These are phyloP conservation scores for Helotiales sp. DNA, from an alignment of 2,329 filamentous ascomycete genomes.

Conservation along the genomic window DNA sequence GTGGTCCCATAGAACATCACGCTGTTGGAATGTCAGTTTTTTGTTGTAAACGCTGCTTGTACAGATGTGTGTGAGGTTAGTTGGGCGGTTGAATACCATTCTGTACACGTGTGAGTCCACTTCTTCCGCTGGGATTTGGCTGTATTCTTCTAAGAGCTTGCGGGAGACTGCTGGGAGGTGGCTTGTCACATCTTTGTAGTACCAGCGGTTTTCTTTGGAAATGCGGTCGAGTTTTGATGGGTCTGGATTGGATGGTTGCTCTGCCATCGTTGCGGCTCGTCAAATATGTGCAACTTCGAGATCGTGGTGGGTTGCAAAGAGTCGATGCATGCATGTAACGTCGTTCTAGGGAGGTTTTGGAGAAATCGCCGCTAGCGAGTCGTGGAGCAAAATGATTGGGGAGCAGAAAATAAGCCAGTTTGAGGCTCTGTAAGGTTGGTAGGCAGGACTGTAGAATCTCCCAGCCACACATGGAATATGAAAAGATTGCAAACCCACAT, in stretches of 20 bases:
- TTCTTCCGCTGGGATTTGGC: conserved; percentile 24
- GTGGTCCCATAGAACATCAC: conserved; percentile 33
- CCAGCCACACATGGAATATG: no score
- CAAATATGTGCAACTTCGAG: neutral
- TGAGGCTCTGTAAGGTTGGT: neutral
- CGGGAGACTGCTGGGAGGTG: conserved; percentile 20
- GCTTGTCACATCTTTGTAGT: conserved; percentile 18
- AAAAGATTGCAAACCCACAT: no score
- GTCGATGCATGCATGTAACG: no score
- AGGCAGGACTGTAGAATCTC: no score
- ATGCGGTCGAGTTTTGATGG: neutral
- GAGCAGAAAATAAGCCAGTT: neutral
- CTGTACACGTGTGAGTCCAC: conserved; percentile 30
- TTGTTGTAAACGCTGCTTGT: neutral
- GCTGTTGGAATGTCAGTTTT: conserved; percentile 16
- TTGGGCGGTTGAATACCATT: conserved; percentile 15
- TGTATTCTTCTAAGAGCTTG: conserved; percentile 32
- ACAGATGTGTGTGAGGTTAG: neutral
- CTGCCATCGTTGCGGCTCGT: neutral
- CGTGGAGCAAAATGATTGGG: neutral
- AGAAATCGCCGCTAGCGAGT: neutral
- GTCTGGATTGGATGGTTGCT: neutral
- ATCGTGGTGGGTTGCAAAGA: no score
- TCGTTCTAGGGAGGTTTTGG: neutral
- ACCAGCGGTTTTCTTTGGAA: conserved; percentile 29